Evolutionary conservation across 257 asterid species (phyloP).

Genomic region (Primulina tabacum): DNA sequence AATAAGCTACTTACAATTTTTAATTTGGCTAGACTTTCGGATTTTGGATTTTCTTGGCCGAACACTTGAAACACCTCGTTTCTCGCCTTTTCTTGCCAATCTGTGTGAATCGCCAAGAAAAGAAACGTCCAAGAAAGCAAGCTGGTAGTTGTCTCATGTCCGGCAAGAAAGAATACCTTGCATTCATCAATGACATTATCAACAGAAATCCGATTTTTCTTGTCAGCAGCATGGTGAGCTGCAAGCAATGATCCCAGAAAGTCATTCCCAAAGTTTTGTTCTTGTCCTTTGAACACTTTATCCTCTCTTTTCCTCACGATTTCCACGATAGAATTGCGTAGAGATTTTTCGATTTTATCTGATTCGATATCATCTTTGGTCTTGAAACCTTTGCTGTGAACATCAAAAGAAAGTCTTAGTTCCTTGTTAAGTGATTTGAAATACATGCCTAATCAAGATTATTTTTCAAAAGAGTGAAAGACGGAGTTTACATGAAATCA

Average conservation of each 20-base stretch:
- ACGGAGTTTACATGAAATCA: slow-evolving; percentile 29
- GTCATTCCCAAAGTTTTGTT: slow-evolving; percentile 39
- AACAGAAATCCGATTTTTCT: slow-evolving; percentile 35
- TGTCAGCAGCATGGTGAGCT: slow-evolving; percentile 43
- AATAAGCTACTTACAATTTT: slow-evolving; percentile 30
- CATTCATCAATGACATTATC: slow-evolving; percentile 55
- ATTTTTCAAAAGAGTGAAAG: not conserved
- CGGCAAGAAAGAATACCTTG: slow-evolving; percentile 57
- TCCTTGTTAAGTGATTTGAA: slow-evolving; percentile 12
- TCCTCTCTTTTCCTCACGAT: slow-evolving; percentile 46
- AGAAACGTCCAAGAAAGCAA: slow-evolving; percentile 42
- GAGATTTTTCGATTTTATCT: slow-evolving; percentile 40
- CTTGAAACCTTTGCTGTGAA: slow-evolving; percentile 34
- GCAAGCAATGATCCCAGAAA: slow-evolving; percentile 49
- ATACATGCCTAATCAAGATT: not conserved
- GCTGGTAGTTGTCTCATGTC: slow-evolving; percentile 54
- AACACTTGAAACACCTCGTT: slow-evolving; percentile 34
- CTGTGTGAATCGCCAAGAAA: slow-evolving; percentile 50
- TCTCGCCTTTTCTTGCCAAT: slow-evolving; percentile 68
- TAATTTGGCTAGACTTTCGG: slow-evolving; percentile 36
- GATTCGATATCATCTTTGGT: slow-evolving; percentile 39
- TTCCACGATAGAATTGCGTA: slow-evolving; percentile 28
- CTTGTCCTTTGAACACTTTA: slow-evolving; percentile 22
- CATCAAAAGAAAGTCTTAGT: not conserved
- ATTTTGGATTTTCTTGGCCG: slow-evolving; percentile 34